phyloP scores from a whole-genome alignment of 768 basidiomycete genomes.

The Russula earlei region DNA sequence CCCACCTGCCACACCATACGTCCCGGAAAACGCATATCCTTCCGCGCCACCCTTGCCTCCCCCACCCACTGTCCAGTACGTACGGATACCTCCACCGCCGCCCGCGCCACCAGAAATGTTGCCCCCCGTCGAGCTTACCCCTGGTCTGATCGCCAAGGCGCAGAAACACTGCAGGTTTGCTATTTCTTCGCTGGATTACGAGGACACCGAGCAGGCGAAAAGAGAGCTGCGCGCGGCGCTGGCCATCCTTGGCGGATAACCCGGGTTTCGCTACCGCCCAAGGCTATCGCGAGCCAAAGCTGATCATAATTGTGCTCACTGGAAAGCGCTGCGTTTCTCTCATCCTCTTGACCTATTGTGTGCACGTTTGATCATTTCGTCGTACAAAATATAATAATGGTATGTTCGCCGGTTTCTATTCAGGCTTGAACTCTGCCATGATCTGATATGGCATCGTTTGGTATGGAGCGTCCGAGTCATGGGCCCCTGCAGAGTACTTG shows the following conservation, averaged over 20 bases:
- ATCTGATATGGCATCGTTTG: too few species aligned
- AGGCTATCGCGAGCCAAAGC: too few species aligned
- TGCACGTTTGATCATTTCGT: too few species aligned
- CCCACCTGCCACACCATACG: constrained; percentile 6
- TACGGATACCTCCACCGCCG: constrained; percentile 14
- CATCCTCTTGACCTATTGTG: too few species aligned
- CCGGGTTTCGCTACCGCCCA: too few species aligned
- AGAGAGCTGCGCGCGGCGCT: constrained; percentile 77
- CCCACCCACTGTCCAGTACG: constrained; percentile 14
- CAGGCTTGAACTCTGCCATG: too few species aligned
- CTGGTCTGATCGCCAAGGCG: constrained; percentile 55
- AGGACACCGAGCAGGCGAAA: constrained; percentile 80
- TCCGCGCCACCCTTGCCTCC: constrained; percentile 7
- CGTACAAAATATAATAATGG: too few species aligned
- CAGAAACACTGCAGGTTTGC: constrained; percentile 94
- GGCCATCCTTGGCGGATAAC: constrained; percentile 46
- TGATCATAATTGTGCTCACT: not conserved
- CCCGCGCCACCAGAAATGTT: constrained; percentile 6
- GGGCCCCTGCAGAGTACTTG: too few species aligned
- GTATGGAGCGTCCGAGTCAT: too few species aligned
- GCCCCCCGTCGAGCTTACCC: constrained; percentile 43
- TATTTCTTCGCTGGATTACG: constrained; percentile 92
- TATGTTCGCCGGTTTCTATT: too few species aligned
- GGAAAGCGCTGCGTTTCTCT: too few species aligned
- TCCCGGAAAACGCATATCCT: not conserved